A percentile compares a stretch with the other conserved stretches of the same genome.
Conservation (phyloP, 148 eudicot species). For the Diospyros kaki region DNA sequence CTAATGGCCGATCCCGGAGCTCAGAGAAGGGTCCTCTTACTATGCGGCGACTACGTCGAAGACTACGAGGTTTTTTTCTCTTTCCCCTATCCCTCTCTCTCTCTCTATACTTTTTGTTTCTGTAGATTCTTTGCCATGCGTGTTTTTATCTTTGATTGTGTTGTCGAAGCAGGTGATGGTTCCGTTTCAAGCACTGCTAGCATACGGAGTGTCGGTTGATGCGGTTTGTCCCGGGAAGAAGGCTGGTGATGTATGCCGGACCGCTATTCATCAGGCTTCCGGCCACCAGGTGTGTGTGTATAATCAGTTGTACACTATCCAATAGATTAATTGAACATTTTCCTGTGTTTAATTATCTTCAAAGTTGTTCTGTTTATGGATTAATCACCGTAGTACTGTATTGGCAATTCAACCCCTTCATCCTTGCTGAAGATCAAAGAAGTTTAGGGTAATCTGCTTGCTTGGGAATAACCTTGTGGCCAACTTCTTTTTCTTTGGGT, state of each 20-base stretch:
- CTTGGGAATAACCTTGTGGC: too few species aligned
- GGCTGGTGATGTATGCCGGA: constrained; percentile 84
- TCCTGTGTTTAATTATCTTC: background rate
- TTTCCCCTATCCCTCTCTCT: background rate
- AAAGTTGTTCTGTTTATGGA: background rate
- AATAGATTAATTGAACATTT: too few species aligned
- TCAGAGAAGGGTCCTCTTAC: constrained; percentile 52
- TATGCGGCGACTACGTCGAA: constrained; percentile 92
- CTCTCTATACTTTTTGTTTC: background rate
- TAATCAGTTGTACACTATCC: too few species aligned
- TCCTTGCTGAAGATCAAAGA: background rate
- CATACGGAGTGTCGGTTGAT: constrained; percentile 84
- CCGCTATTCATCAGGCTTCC: constrained; percentile 58
- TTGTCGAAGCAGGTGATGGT: constrained; percentile 69
- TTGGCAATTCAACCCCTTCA: background rate
- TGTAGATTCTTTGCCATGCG: background rate
- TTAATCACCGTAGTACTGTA: background rate
- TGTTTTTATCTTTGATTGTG: background rate
- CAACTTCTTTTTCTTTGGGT: background rate
- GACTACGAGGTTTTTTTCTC: constrained; percentile 61
- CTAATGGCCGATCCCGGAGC: constrained; percentile 36
- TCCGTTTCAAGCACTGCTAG: constrained; percentile 88
- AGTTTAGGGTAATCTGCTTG: background rate
- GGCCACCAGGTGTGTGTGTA: constrained; percentile 55
- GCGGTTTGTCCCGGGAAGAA: constrained; percentile 95